phyloP scores from a whole-genome alignment of 495 filamentous ascomycete species.

The Hypomontagnella submonticulosa region DNA sequence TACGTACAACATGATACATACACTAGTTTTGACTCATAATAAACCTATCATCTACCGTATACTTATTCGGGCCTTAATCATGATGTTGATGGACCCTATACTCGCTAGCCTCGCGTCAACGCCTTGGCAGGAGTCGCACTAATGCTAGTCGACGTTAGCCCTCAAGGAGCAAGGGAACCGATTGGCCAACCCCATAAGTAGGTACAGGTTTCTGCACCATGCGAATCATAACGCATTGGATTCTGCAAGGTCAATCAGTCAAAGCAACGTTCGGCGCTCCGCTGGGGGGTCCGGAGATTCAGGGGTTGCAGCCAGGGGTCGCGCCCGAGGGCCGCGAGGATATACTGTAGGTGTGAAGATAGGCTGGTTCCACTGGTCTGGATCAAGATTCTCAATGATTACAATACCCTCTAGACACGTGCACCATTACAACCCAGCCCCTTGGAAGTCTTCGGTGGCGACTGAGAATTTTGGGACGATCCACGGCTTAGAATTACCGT shows the following conservation, averaged over 20 bases:
- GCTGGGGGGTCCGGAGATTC: slow-evolving; percentile 8
- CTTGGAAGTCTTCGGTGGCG: too few relatives aligned
- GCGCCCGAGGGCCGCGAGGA: too few relatives aligned
- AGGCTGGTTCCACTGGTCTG: too few relatives aligned
- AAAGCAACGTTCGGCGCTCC: slow-evolving; percentile 9
- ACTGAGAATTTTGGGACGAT: too few relatives aligned
- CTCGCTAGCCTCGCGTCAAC: slow-evolving; percentile 16
- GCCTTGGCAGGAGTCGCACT: slow-evolving; percentile 13
- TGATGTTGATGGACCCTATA: slow-evolving; percentile 13
- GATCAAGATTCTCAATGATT: too few relatives aligned
- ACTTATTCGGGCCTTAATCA: slow-evolving; percentile 1
- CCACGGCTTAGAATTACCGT: too few relatives aligned
- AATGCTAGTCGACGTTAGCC: slow-evolving; percentile 1
- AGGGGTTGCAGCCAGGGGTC: slow-evolving; percentile 1
- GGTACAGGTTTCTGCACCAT: slow-evolving; percentile 8
- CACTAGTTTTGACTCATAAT: background rate
- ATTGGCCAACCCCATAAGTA: slow-evolving; percentile 20
- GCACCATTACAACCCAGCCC: too few relatives aligned
- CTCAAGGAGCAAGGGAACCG: slow-evolving; percentile 1
- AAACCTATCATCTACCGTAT: slow-evolving; percentile 10
- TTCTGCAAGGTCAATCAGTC: slow-evolving; percentile 5
- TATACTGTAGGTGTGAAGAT: too few relatives aligned
- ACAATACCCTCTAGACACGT: too few relatives aligned
- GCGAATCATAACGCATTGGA: slow-evolving; percentile 18
- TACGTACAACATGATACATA: background rate